Evolutionary conservation across 1,284 basidiomycete genomes (phyloP).

Genomic region (Coniophora puteana): DNA sequence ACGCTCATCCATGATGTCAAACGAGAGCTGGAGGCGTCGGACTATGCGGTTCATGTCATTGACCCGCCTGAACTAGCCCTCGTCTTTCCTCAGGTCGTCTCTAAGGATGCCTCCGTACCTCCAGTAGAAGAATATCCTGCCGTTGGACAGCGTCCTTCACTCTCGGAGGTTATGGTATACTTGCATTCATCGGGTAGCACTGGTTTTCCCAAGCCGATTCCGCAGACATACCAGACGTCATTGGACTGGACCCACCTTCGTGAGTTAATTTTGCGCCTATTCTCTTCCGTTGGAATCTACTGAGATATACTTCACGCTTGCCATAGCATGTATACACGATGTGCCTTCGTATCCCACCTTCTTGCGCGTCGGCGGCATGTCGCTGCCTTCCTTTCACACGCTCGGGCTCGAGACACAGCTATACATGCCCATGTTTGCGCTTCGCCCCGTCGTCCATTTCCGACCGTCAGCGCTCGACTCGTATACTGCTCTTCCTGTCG

Average conservation of each 20-base stretch:
- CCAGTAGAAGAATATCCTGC: too few relatives aligned
- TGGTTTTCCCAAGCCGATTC: constrained; percentile 26
- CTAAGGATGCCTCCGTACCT: constrained; percentile 16
- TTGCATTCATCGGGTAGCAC: constrained; percentile 27
- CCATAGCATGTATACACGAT: not conserved
- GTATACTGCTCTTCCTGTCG: constrained; percentile 8
- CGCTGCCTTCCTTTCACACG: constrained; percentile 18
- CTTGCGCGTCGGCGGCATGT: constrained; percentile 4
- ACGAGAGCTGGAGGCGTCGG: constrained; percentile 12
- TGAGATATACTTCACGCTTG: too few relatives aligned
- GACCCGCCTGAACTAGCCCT: constrained; percentile 26
- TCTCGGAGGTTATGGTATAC: constrained; percentile 10
- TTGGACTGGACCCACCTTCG: constrained; percentile 16
- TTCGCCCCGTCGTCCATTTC: constrained; percentile 14
- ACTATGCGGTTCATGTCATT: constrained; percentile 20
- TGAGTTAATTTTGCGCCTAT: too few relatives aligned
- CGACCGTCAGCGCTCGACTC: constrained; percentile 15
- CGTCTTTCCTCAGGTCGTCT: constrained; percentile 29
- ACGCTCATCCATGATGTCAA: constrained; percentile 22
- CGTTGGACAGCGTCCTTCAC: constrained; percentile 3
- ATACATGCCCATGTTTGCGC: constrained; percentile 9
- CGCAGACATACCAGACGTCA: constrained; percentile 10
- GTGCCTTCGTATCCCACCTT: constrained; percentile 1
- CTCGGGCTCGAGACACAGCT: constrained; percentile 16
- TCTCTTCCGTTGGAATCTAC: too few relatives aligned